Evolutionary conservation across 495 filamentous ascomycete species (phyloP).

Genomic region (Annulohypoxylon maeteangense): DNA sequence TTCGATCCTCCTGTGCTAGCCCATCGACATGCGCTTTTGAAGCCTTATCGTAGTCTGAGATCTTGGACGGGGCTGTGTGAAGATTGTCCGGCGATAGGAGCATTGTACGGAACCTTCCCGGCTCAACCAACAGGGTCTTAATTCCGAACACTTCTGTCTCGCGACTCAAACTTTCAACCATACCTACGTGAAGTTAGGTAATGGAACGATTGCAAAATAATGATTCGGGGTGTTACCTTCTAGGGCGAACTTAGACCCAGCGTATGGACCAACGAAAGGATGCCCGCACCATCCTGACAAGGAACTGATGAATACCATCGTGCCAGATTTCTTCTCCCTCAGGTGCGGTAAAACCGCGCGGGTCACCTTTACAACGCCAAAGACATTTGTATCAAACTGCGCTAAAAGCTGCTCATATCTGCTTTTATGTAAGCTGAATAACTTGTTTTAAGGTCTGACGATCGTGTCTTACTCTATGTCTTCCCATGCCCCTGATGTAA

Average conservation of each 20-base stretch:
- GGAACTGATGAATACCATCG: conserved; percentile 60
- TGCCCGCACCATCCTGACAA: conserved; percentile 52
- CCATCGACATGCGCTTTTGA: conserved; percentile 31
- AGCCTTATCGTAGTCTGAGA: conserved; percentile 45
- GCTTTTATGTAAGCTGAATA: conserved; percentile 10
- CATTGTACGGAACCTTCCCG: conserved; percentile 61
- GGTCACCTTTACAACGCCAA: conserved; percentile 58
- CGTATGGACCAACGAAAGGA: conserved; percentile 57
- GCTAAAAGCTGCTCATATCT: conserved; percentile 51
- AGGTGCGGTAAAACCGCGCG: conserved; percentile 61
- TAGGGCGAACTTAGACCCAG: conserved; percentile 63
- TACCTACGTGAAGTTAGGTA: conserved; percentile 45
- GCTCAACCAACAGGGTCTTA: conserved; percentile 55
- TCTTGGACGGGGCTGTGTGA: conserved; percentile 16
- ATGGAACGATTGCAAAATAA: not conserved
- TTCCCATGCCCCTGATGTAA: conserved; percentile 53
- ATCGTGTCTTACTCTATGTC: conserved; percentile 49
- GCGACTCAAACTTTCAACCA: conserved; percentile 56
- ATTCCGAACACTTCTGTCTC: conserved; percentile 61
- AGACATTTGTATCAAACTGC: conserved; percentile 61
- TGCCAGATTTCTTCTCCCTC: conserved; percentile 52
- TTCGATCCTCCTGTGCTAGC: conserved; percentile 31
- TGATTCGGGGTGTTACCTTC: conserved; percentile 49
- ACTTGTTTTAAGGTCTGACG: not conserved
- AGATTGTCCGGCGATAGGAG: conserved; percentile 50